Percentiles rank a stretch among this genome's conserved stretches.
Conservation (phyloP, 768 basidiomycete species). For the Strobilomyces dryophilus region DNA sequence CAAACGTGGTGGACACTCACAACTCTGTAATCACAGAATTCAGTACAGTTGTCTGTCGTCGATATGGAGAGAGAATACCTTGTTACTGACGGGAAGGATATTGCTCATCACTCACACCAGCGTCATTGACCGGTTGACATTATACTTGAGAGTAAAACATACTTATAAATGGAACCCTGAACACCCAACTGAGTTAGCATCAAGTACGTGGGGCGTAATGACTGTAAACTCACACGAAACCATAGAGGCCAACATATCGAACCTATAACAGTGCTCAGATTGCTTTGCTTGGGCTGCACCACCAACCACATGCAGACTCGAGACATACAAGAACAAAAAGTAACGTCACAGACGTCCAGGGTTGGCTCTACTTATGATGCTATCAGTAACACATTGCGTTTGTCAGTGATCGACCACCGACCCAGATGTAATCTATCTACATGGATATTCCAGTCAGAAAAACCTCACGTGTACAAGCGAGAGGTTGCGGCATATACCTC, state of each 20-base stretch:
- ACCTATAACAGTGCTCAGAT: neutral
- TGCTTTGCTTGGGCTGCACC: too few relatives aligned
- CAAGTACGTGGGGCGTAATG: neutral
- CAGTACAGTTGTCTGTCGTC: neutral
- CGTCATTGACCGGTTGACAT: too few relatives aligned
- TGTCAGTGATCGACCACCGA: neutral
- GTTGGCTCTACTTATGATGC: neutral
- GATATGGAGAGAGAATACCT: neutral
- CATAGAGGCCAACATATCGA: constrained; percentile 1
- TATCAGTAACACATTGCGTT: neutral
- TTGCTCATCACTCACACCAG: too few relatives aligned
- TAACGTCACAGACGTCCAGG: neutral
- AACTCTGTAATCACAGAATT: neutral
- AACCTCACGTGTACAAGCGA: neutral
- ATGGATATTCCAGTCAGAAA: neutral
- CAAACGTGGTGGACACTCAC: neutral
- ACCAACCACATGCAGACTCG: neutral
- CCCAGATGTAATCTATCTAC: neutral
- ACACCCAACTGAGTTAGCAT: neutral
- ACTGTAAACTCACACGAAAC: neutral
- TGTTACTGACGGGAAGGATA: too few relatives aligned
- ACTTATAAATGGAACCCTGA: neutral
- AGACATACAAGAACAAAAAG: neutral
- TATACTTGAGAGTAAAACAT: neutral
- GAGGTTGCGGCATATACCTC: neutral